Base-by-base conservation (phyloP, 2,329 filamentous ascomycete species). In the Botrytis tulipae region DNA sequence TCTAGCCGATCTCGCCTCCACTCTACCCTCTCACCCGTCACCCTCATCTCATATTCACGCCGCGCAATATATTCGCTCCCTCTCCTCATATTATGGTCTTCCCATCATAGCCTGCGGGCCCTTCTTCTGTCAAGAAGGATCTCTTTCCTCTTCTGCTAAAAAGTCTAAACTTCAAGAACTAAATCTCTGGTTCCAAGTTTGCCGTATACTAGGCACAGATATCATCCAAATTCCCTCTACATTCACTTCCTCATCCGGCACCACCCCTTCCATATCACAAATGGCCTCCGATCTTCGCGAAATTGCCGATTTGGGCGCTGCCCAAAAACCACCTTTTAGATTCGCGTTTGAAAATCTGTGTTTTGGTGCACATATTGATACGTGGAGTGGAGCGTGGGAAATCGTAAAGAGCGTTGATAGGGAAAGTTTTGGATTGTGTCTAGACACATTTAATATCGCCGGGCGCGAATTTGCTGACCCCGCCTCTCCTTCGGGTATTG, bases 361-460 rank as follows among this genome's bases (percentile, higher is more conserved):
- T 77, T 95, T 90, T 88, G 92, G 91, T 16, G 93, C 91, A 0
- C 86, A 89, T 70, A 84, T 90, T 73, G 86, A 93, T 79, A 89
- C 85, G 0, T 95, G 93, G 93, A 92, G 94, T 80, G 83, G 84
- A 18, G 89, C 87, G 76, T 95, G 91, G 90, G 87, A 90, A 10
- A 84, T 94, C 3, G 89, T 94, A 0, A 82, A 85, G 77, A 83
- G 83, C 4, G 91, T 94, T 42, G 85, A 93, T 80, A 82, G 91
- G 12, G 82, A 86, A 14, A 95, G 95, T 81, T 93, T 95, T 79
- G 92, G 92, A 12, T 84, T 94, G 59, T 94, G 92, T 79, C 85
- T 95, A 37, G 92, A 95, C 81, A 93, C 90, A 0, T 95, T 93
- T 83, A 93, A 95, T 81, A 91, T 95, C 74, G 88, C 91, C 0